phyloP scores from a whole-genome alignment of 345 rosid species.

The Aethionema arabicum region DNA sequence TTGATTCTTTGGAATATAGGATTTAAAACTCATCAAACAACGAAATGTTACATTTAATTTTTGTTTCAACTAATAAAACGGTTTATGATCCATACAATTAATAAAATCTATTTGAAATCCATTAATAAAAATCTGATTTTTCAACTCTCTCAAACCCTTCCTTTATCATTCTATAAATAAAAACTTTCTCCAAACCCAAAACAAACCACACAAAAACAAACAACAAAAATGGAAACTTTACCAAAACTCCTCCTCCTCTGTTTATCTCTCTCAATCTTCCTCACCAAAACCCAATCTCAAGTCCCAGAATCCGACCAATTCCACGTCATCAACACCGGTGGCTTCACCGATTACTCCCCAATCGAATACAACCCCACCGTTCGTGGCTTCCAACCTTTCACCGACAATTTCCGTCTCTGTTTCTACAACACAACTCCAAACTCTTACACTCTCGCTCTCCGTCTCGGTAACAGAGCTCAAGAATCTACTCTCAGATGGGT shows the following conservation, averaged over 20 bases:
- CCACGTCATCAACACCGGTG: constrained; percentile 31
- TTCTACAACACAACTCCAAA: constrained; percentile 65
- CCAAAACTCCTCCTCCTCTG: constrained; percentile 1
- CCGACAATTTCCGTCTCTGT: constrained; percentile 51
- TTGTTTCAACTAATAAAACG: too few species aligned
- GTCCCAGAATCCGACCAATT: constrained; percentile 33
- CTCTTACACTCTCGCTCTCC: constrained; percentile 53
- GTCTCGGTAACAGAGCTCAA: constrained; percentile 45
- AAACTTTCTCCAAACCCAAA: background rate
- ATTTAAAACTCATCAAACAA: too few species aligned
- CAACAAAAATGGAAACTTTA: constrained; percentile 14
- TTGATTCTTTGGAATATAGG: too few species aligned
- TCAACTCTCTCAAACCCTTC: too few species aligned
- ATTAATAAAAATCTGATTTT: too few species aligned
- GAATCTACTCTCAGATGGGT: constrained; percentile 50
- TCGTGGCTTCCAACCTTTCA: constrained; percentile 30
- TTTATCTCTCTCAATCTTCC: constrained; percentile 21
- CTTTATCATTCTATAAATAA: too few species aligned
- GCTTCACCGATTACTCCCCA: constrained; percentile 32
- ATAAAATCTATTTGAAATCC: too few species aligned
- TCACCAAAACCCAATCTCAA: constrained; percentile 21
- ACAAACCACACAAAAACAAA: constrained; percentile 19
- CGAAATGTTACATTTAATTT: too few species aligned
- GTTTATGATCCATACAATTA: too few species aligned
- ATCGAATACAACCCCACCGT: constrained; percentile 37